These are phyloP conservation scores for Echites panduratus DNA, from an alignment of 257 asterid genomes.

Conservation along the genomic window DNA sequence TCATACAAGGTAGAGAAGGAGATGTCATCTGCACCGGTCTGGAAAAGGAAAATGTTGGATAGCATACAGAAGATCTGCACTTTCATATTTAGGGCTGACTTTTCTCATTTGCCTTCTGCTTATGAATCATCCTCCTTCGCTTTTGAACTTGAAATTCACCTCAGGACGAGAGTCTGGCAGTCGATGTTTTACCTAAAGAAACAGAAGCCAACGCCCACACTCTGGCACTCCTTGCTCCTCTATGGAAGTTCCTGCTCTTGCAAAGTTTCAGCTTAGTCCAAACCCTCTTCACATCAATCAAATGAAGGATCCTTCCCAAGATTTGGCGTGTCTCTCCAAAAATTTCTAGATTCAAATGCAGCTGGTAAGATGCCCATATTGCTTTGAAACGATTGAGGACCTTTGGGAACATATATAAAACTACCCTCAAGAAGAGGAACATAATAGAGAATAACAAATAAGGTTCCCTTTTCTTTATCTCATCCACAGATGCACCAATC, in stretches of 20 bases:
- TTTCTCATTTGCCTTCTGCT: neutral
- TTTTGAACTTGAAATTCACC: conserved; percentile 7
- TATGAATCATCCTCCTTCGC: neutral
- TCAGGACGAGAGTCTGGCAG: conserved; percentile 38
- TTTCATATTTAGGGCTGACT: neutral
- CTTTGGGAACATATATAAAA: conserved; percentile 39
- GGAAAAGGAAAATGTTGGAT: neutral
- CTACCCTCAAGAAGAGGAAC: conserved; percentile 42
- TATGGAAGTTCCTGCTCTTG: conserved; percentile 56
- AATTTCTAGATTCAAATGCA: conserved; percentile 49
- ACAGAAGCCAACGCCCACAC: conserved; percentile 84
- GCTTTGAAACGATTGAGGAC: conserved; percentile 30
- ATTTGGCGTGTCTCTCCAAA: conserved; percentile 63
- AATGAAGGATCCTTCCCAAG: conserved; percentile 43
- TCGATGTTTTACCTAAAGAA: conserved; percentile 52
- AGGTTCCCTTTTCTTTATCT: conserved; percentile 21
- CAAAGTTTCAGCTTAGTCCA: conserved; percentile 54
- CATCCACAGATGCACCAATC: conserved; percentile 15
- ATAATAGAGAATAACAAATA: conserved; percentile 29
- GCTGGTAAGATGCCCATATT: conserved; percentile 50
- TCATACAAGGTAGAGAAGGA: neutral
- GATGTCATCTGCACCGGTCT: neutral
- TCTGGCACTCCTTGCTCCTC: conserved; percentile 62
- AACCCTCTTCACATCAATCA: conserved; percentile 52
- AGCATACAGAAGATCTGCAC: neutral